phyloP scores from a whole-genome alignment of 805 yeast species.

The Diddensiella transvaalensis region DNA sequence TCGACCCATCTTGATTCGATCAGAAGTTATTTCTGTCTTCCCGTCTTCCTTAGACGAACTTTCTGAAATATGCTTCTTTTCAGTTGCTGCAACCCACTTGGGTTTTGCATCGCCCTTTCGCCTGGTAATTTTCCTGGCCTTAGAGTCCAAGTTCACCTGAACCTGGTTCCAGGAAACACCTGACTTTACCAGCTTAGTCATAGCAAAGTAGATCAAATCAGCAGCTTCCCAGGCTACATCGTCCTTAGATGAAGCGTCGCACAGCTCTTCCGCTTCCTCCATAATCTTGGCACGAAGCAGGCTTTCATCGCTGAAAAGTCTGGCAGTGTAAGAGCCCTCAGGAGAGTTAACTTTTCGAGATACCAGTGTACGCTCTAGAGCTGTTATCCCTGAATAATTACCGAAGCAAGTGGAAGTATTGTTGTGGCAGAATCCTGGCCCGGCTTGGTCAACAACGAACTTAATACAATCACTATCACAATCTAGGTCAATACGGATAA shows the following conservation, averaged over 20 bases:
- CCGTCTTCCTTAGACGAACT: conserved; percentile 16
- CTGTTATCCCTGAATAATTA: conserved; percentile 57
- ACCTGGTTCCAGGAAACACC: conserved; percentile 80
- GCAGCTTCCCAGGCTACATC: conserved; percentile 97
- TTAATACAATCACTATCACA: conserved; percentile 92
- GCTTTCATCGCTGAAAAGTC: conserved; percentile 74
- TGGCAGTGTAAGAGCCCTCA: conserved; percentile 88
- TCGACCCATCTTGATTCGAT: conserved; percentile 47
- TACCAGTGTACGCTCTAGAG: conserved; percentile 62
- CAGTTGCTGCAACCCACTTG: conserved; percentile 48
- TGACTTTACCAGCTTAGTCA: conserved; percentile 61
- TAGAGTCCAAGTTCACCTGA: conserved; percentile 77
- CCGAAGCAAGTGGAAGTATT: conserved; percentile 82
- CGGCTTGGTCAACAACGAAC: conserved; percentile 80
- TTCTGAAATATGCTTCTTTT: conserved; percentile 17
- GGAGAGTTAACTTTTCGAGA: conserved; percentile 70
- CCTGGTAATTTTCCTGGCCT: conserved; percentile 82
- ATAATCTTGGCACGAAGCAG: conserved; percentile 77
- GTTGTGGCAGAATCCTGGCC: conserved; percentile 90
- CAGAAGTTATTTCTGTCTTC: conserved; percentile 20
- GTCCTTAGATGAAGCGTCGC: conserved; percentile 67
- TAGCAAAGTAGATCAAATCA: conserved; percentile 70
- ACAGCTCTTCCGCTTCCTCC: conserved; percentile 95
- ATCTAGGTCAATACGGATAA: conserved; percentile 66
- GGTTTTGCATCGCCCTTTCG: conserved; percentile 96